Evolutionary conservation across 2,329 filamentous ascomycete species (phyloP).

Genomic region (Thyridium curvatum): DNA sequence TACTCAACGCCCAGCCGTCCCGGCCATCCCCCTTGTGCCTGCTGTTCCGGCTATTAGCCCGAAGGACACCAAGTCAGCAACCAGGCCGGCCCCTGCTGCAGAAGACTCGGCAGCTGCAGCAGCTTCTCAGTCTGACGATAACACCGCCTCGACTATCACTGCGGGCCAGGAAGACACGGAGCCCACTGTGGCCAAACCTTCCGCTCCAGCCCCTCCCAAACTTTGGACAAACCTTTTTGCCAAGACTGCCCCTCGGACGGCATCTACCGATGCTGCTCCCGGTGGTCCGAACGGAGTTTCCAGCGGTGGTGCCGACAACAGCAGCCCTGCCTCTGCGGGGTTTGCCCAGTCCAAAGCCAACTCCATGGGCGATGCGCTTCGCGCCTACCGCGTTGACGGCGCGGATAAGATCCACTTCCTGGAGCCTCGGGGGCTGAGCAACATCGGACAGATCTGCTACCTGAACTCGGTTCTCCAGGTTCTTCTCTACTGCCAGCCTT

Average conservation of each 20-base stretch:
- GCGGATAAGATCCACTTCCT: conserved; percentile 71
- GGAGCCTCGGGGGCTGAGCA: conserved; percentile 87
- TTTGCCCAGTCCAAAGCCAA: conserved; percentile 40
- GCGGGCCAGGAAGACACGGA: conserved; percentile 1
- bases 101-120: conserved; percentile 3
- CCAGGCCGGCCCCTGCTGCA: conserved; percentile 7
- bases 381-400: conserved; percentile 61
- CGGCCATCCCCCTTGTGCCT: conserved; percentile 40
- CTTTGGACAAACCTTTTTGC: conserved; percentile 31
- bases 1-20: conserved; percentile 25
- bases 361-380: conserved; percentile 72
- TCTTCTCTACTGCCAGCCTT: conserved; percentile 86
- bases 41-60: conserved; percentile 33
- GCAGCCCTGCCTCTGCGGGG: conserved; percentile 16
- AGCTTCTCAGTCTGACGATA: conserved; percentile 4
- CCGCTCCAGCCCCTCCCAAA: conserved; percentile 23
- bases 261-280: conserved; percentile 12
- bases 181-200: conserved; percentile 16
- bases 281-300: conserved; percentile 16
- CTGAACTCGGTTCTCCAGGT: conserved; percentile 99
- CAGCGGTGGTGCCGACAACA: conserved; percentile 14
- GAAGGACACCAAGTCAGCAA: conserved; percentile 19
- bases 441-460: conserved; percentile 99
- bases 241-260: conserved; percentile 13
- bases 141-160: conserved; percentile 1